phyloP scores from a whole-genome alignment of 345 rosid species.

The Anacardium occidentale region DNA sequence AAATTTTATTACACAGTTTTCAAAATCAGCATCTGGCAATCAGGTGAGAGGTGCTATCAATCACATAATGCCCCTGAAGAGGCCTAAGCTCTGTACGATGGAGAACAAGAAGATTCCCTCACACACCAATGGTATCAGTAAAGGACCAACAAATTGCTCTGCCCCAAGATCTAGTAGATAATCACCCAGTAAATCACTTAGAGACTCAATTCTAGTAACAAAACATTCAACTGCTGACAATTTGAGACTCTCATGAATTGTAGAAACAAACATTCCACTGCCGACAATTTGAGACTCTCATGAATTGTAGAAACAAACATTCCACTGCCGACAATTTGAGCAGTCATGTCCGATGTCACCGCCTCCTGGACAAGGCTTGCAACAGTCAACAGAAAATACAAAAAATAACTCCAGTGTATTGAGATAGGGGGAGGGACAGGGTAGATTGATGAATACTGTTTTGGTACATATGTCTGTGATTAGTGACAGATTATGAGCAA shows the following conservation, averaged over 20 bases:
- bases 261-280: slow-evolving; percentile 43
- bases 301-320: slow-evolving; percentile 38
- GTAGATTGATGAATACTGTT: slow-evolving; percentile 22
- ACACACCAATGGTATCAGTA: slow-evolving; percentile 32
- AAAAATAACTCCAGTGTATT: slow-evolving; percentile 35
- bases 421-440: slow-evolving; percentile 34
- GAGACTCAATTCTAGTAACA: slow-evolving; percentile 33
- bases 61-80: slow-evolving; percentile 49
- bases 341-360: slow-evolving; percentile 48
- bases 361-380: slow-evolving; percentile 39
- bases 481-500: neutral
- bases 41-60: slow-evolving; percentile 30
- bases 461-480: slow-evolving; percentile 14
- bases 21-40: slow-evolving; percentile 28
- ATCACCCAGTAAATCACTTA: slow-evolving; percentile 48
- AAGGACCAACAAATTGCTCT: slow-evolving; percentile 37
- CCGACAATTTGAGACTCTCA: slow-evolving; percentile 36
- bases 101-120: slow-evolving; percentile 34
- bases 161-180: slow-evolving; percentile 56
- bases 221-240: slow-evolving; percentile 43
- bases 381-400: slow-evolving; percentile 45
- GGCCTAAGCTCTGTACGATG: slow-evolving; percentile 47
- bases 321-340: slow-evolving; percentile 38
- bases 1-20: slow-evolving; percentile 23
- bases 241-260: slow-evolving; percentile 39